Base-by-base conservation (phyloP, 768 basidiomycete genomes). In the Tulasnella sp. region DNA sequence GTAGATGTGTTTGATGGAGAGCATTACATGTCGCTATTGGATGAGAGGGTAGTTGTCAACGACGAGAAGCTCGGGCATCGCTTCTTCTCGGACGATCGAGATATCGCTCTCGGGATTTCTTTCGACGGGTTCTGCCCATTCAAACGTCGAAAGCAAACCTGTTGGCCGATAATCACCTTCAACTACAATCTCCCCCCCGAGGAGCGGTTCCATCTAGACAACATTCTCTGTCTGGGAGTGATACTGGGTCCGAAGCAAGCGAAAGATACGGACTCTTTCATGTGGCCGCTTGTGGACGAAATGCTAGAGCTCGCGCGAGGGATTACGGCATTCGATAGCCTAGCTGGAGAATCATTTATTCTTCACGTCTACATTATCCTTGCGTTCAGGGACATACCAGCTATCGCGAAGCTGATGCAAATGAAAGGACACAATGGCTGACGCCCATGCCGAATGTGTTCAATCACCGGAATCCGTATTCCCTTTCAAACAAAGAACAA, bases 211-310 rank as follows among this genome's bases (percentile, higher is more conserved):
- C 87, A 86, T 40, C 77, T 86, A 16, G 77, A 85, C 6, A 77
- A 89, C 60, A 83, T 89, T 5, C 73, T 90, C 4, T 85, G 84
- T 41, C 60, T 89, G 11, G 87, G 88, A 18, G 84, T 89, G 69
- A 88, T 90, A 75, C 89, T 88, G 1, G 88, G 89, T 0, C 89
- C 88, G 0, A 85, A 86, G 24, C 86, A 87, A 54, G 88, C 89
- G 0, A 85, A 86, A 46, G 86, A 88, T 69, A 41, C 87, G 8
- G 84, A 85, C 41, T 88, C 88, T 0, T 89, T 89, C 76, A 83
- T 87, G 0, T 81, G 76, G 44, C 88, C 87, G 0, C 81, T 88
- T 1, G 82, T 86, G 6, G 82, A 88, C 4, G 88, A 89, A 80
- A 81, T 87, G 6, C 40, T 86, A 0, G 74, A 83, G 22, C 85